Evolutionary conservation across 192 early-diverging fungal species (phyloP).

Genomic region (Geranomyces variabilis): DNA sequence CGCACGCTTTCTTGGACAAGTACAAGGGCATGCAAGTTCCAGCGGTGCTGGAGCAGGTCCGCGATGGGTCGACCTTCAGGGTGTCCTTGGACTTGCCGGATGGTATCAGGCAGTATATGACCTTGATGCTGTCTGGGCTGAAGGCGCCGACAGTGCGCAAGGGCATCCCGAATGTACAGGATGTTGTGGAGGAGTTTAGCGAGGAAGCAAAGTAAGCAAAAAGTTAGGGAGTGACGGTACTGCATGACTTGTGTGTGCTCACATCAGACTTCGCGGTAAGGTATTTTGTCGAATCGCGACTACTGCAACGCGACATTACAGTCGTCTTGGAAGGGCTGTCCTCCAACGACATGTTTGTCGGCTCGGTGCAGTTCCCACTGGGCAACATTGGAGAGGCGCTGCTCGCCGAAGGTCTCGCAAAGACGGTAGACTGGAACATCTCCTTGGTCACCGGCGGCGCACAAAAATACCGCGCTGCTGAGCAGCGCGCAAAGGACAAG

Average conservation of each 20-base stretch:
- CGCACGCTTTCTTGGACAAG: slow-evolving; percentile 71
- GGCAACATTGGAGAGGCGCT: slow-evolving; percentile 93
- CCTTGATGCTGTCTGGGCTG: slow-evolving; percentile 80
- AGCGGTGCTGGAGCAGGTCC: slow-evolving; percentile 93
- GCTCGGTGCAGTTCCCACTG: slow-evolving; percentile 71
- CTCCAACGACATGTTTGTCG: slow-evolving; percentile 74
- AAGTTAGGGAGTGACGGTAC: background rate
- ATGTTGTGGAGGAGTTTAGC: slow-evolving; percentile 84
- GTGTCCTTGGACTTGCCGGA: slow-evolving; percentile 69
- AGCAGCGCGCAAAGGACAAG: slow-evolving; percentile 77
- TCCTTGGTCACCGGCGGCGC: slow-evolving; percentile 74
- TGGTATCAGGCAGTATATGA: slow-evolving; percentile 71
- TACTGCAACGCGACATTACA: slow-evolving; percentile 89
- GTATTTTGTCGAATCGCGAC: slow-evolving; percentile 85
- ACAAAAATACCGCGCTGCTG: slow-evolving; percentile 73
- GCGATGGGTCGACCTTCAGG: slow-evolving; percentile 83
- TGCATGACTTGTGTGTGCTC: too few species aligned
- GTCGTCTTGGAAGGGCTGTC: slow-evolving; percentile 80
- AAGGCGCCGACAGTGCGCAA: slow-evolving; percentile 79
- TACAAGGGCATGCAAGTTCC: slow-evolving; percentile 77
- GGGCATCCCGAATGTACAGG: slow-evolving; percentile 71
- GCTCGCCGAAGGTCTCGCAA: slow-evolving; percentile 78
- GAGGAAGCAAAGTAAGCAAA: slow-evolving; percentile 77
- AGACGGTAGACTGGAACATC: slow-evolving; percentile 85
- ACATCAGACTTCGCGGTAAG: background rate